Evolutionary conservation across 2,329 filamentous ascomycete species (phyloP), one percentile per base, ranked within the genome.

Genomic region (Xylaria sp.): DNA sequence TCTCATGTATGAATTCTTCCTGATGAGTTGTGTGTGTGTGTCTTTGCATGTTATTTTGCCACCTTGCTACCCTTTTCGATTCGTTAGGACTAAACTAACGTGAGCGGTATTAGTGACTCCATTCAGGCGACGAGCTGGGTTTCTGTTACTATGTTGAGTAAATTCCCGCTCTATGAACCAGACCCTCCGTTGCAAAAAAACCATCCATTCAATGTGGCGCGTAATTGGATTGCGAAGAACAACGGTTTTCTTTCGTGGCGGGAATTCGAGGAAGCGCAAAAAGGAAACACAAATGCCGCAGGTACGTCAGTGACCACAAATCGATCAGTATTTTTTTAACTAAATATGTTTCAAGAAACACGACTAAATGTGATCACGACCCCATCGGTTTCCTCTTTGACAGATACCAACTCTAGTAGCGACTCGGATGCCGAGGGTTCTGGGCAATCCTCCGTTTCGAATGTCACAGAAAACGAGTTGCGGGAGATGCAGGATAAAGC

Each of bases 201-300:
- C 25, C 54, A 72, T 44, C 66, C 66, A n/a, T 69, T 70, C 25
- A 64, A 71, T 44, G 60, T 62, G 10, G 72, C 70, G 1, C 66
- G 71, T 27, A 48, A 53, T 11, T 74, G 69, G 66, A 68, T 74
- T 58, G 68, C 68, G 13, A 61, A 68, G 52, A 67, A 65, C 11
- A 65, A 72, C 43, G 70, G 68, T 0, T 74, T 68, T 35, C 2
- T 38, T 21, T 59, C 64, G 1, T 73, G 71, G 72, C 63, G 68
- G 9, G 65, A 66, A 9, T 65, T 72, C 5, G 67, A 70, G 41
- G 47, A 40, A n/a, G 61, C 54, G 2, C 67, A 54, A 25, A 54
- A 55, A 37, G 11, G 7, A 10, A 35, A 47, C 19, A 11, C 25
- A 10, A 35, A 47, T 19, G 15, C 25, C 2, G 2, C 3, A 58